phyloP scores from a whole-genome alignment of 169 alveolate species.

The Plasmodium coatneyi region DNA sequence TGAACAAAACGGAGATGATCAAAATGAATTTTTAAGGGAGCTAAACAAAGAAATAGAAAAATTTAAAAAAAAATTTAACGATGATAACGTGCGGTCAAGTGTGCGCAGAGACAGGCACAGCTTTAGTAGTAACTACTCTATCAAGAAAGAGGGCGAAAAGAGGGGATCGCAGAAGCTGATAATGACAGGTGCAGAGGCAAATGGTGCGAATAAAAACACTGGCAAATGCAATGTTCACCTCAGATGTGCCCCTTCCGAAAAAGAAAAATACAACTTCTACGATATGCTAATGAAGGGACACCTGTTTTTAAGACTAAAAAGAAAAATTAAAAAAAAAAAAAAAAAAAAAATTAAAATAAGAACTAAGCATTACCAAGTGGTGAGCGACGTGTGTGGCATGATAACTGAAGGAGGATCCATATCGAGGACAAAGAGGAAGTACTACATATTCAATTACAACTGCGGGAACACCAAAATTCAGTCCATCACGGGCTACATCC shows the following conservation, averaged over 20 bases:
- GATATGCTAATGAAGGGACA: constrained; percentile 11
- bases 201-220: neutral
- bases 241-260: neutral
- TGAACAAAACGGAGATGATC: neutral
- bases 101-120: neutral
- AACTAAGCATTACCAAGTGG: constrained; percentile 28
- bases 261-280: neutral
- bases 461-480: constrained; percentile 71
- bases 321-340: constrained; percentile 40
- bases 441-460: constrained; percentile 34
- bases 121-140: neutral
- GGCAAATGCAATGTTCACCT: neutral
- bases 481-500: constrained; percentile 43
- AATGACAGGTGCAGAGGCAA: neutral
- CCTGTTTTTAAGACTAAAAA: constrained; percentile 10
- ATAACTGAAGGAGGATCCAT: neutral
- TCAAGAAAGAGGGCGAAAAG: neutral
- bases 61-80: constrained; percentile 30
- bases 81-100: neutral
- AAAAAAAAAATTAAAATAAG: constrained; percentile 22
- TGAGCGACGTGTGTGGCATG: constrained; percentile 16
- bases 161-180: neutral
- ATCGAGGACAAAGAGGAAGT: constrained; percentile 9
- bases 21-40: constrained; percentile 25
- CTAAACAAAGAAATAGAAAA: constrained; percentile 41